These are phyloP conservation scores for Penstemon davidsonii DNA, from an alignment of 257 asterid genomes.

Conservation along the genomic window DNA sequence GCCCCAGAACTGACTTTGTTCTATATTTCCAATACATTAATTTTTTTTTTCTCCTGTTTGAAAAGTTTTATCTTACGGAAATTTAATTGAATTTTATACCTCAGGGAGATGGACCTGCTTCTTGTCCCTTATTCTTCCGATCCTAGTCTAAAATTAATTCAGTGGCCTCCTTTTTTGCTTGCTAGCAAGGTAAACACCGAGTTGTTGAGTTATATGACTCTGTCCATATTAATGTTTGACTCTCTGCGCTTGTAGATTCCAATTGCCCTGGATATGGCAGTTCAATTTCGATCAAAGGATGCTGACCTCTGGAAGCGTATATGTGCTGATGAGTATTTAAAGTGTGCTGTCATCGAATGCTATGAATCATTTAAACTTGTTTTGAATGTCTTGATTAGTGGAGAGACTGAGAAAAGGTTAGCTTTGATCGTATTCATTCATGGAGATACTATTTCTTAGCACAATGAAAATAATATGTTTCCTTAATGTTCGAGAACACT, in stretches of 20 bases:
- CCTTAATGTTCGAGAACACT: slow-evolving; percentile 8
- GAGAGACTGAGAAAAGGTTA: slow-evolving; percentile 94
- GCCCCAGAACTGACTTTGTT: slow-evolving; percentile 26
- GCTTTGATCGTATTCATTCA: slow-evolving; percentile 17
- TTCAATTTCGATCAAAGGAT: slow-evolving; percentile 84
- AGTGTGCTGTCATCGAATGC: slow-evolving; percentile 94
- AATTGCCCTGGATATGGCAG: slow-evolving; percentile 93
- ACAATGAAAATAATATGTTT: slow-evolving; percentile 16
- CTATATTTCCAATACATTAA: slow-evolving; percentile 6
- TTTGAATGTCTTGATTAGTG: slow-evolving; percentile 66
- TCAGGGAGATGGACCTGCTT: slow-evolving; percentile 99
- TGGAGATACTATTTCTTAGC: slow-evolving; percentile 10
- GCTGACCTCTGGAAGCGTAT: slow-evolving; percentile 95
- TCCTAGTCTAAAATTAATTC: slow-evolving; percentile 76
- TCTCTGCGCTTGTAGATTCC: slow-evolving; percentile 68
- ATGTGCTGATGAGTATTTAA: slow-evolving; percentile 85
- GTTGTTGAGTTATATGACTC: slow-evolving; percentile 24
- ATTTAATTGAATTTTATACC: slow-evolving; percentile 36
- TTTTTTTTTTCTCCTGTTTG: slow-evolving; percentile 5
- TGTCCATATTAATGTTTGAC: slow-evolving; percentile 30
- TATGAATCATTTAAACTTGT: slow-evolving; percentile 88
- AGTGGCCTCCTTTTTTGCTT: slow-evolving; percentile 98
- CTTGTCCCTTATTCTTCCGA: slow-evolving; percentile 96
- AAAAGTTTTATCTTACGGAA: slow-evolving; percentile 24
- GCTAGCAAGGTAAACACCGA: slow-evolving; percentile 78